These are phyloP conservation scores for Physcomitrellopsis africana DNA, from an alignment of 225 moss, liverwort and hornwort genomes.

Conservation along the genomic window DNA sequence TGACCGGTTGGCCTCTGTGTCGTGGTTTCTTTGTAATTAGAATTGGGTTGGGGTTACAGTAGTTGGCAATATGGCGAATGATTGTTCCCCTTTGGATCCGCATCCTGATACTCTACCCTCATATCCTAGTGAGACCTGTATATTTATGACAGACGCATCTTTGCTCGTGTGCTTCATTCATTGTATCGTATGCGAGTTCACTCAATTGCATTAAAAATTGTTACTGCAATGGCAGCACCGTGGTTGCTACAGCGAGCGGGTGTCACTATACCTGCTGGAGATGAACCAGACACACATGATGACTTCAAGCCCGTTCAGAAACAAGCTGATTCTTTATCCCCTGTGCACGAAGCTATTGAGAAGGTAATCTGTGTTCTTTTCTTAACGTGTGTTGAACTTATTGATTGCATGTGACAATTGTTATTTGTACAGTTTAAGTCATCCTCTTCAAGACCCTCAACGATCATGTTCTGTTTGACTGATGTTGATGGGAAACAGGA, in stretches of 20 bases:
- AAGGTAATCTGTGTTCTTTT: slow-evolving; percentile 40
- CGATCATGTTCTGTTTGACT: neutral
- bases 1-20: neutral
- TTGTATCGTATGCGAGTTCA: neutral
- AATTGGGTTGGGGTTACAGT: neutral
- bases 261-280: slow-evolving; percentile 64
- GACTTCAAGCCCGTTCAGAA: slow-evolving; percentile 91
- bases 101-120: too few relatives aligned
- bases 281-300: slow-evolving; percentile 84
- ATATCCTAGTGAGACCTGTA: too few relatives aligned
- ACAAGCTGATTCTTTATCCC: slow-evolving; percentile 44
- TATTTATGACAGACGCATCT: neutral
- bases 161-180: neutral
- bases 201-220: neutral
- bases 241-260: slow-evolving; percentile 67
- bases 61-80: neutral
- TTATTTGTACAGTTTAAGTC: neutral
- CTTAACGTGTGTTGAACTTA: neutral
- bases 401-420: neutral
- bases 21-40: neutral
- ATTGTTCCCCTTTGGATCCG: too few relatives aligned
- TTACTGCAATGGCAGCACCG: slow-evolving; percentile 40
- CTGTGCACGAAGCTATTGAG: slow-evolving; percentile 76
- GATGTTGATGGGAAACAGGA: slow-evolving; percentile 56
- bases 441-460: slow-evolving; percentile 11